phyloP scores from a whole-genome alignment of 805 yeast species.

The Nakazawaea peltata region DNA sequence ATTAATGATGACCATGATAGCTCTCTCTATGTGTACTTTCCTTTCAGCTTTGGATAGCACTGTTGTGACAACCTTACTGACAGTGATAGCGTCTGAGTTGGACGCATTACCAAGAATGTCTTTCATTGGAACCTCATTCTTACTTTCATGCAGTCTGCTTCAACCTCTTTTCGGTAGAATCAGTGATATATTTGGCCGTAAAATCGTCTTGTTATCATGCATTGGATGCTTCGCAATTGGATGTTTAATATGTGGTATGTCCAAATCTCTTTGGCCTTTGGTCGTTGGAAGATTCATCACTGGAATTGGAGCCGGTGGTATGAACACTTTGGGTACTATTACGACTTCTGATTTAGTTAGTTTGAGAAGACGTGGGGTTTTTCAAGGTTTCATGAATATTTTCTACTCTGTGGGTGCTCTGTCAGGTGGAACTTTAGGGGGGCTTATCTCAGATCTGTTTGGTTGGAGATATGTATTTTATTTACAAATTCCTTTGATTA shows the following conservation, averaged over 20 bases:
- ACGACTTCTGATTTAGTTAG: conserved; percentile 73
- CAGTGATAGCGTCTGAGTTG: conserved; percentile 44
- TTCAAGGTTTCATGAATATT: conserved; percentile 76
- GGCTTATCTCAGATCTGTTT: conserved; percentile 37
- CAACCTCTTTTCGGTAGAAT: conserved; percentile 50
- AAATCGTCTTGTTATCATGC: conserved; percentile 25
- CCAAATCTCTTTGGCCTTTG: conserved; percentile 32
- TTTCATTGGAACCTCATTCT: conserved; percentile 34
- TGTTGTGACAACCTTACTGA: conserved; percentile 42
- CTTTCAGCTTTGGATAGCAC: conserved; percentile 48
- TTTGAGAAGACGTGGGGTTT: conserved; percentile 67
- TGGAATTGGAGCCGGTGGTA: conserved; percentile 88
- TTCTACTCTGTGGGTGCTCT: conserved; percentile 74
- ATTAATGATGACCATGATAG: conserved; percentile 4
- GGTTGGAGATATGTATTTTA: conserved; percentile 67
- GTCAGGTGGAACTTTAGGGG: conserved; percentile 60
- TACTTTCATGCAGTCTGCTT: conserved; percentile 37
- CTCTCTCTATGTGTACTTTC: conserved; percentile 17
- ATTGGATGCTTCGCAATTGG: conserved; percentile 28
- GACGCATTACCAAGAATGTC: conserved; percentile 32
- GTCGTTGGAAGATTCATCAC: conserved; percentile 59
- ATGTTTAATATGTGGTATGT: conserved; percentile 33
- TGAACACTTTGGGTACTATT: conserved; percentile 67
- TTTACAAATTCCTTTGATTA: conserved; percentile 44
- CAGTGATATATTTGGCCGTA: conserved; percentile 47